These are phyloP conservation scores for Candida xiaguanensis DNA, from an alignment of 805 yeast species.

Conservation along the genomic window DNA sequence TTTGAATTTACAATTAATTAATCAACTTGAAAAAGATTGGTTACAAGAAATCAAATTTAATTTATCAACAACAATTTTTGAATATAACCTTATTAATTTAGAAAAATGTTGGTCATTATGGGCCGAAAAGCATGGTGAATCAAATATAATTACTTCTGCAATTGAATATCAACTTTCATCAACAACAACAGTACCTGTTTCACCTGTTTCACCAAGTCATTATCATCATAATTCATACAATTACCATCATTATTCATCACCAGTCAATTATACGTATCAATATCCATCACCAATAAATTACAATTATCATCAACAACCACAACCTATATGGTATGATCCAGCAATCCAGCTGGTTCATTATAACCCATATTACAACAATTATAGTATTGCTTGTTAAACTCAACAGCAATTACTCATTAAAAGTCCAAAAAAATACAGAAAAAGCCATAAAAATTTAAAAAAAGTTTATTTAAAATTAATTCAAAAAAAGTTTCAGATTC, in stretches of 20 bases:
- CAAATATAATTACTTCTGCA: neutral
- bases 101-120: slow-evolving; percentile 46
- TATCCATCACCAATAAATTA: slow-evolving; percentile 1
- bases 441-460: neutral
- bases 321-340: slow-evolving; percentile 5
- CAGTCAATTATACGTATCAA: slow-evolving; percentile 1
- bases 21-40: slow-evolving; percentile 70
- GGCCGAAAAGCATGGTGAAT: slow-evolving; percentile 12
- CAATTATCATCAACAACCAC: slow-evolving; percentile 2
- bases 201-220: neutral
- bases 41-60: slow-evolving; percentile 58
- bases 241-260: slow-evolving; percentile 1
- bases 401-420: no score
- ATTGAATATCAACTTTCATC: neutral
- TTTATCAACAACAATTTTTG: slow-evolving; percentile 41
- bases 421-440: neutral
- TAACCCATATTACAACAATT: slow-evolving; percentile 1
- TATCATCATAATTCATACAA: neutral
- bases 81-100: slow-evolving; percentile 34
- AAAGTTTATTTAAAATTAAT: no score
- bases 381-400: slow-evolving; percentile 1
- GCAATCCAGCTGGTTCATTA: slow-evolving; percentile 5
- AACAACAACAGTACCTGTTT: no score
- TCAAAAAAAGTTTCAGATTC: no score
- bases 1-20: slow-evolving; percentile 55